Base-by-base conservation (phyloP, 1,284 basidiomycete species). In the Boletellus deceptivus region DNA sequence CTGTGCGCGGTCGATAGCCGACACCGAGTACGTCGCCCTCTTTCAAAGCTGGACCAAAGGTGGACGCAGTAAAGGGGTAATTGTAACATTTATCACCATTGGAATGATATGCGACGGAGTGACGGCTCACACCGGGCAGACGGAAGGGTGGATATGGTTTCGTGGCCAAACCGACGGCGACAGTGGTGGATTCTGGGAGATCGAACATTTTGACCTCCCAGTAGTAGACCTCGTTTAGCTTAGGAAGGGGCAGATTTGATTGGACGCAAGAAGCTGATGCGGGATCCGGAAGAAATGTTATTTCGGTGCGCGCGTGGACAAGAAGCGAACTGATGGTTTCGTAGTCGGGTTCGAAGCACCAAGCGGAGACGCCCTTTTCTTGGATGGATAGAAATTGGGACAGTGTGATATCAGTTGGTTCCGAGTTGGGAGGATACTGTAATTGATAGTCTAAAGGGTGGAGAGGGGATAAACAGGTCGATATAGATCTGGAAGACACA, bases 191-290 rank as follows among this genome's bases (percentile, higher is more conserved):
- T 54, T 82, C 76, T 6, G 93, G 91, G 54, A 96, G 87, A 70
- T 98, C 94, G 67, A 93, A 98, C 86, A 97, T 90, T 75, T 98
- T 98, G 56, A 93, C 89, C 68, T 98, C 94, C 89, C 91, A 98
- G 68, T 98, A 98, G 70, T 98, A 98, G 13, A 96, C 93, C 69
- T 98, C 94, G 72, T 98, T 98, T 47, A 97, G 77, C 67, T 96
- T 96, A 13, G 94, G 94, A 5, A 98, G 74, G 0, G 94, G 94
- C 7, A 98, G 77, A 68, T 98, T 98, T 46, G 92, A 94, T 73
- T 97, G 92, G 6, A 98, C 94, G 51, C 83, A 91, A 20, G 93
- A 93, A 2, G 91, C 90, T 17, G 91, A 93, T 17, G 90, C 87
- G 8, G 94, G 94, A 70, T 98, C 95, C 25, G 93, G 87, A 50